Evolutionary conservation across 164 flowering plant genomes (phyloP).

Genomic region (Saururus chinensis): DNA sequence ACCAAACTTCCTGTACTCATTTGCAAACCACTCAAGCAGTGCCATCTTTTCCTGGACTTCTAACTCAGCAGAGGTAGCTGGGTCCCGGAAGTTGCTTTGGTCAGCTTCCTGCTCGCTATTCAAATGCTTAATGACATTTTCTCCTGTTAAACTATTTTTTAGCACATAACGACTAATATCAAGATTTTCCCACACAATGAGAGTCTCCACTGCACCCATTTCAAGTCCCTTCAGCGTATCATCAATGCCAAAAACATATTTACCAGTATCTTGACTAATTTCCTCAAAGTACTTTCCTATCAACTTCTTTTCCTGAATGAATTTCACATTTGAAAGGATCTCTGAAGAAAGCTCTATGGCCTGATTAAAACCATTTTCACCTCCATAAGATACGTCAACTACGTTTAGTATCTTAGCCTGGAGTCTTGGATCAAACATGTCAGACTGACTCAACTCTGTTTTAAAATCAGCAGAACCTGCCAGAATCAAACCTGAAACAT

Average conservation of each 20-base stretch:
- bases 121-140: constrained; percentile 4
- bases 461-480: constrained; percentile 10
- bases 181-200: constrained; percentile 7
- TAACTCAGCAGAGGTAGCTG: neutral
- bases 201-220: constrained; percentile 8
- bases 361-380: constrained; percentile 8
- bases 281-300: constrained; percentile 7
- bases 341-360: constrained; percentile 6
- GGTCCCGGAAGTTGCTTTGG: constrained; percentile 7
- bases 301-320: constrained; percentile 6
- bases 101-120: constrained; percentile 6
- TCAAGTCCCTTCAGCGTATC: constrained; percentile 5
- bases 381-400: constrained; percentile 8
- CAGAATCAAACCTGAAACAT: constrained; percentile 3
- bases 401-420: constrained; percentile 8
- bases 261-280: constrained; percentile 7
- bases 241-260: constrained; percentile 7
- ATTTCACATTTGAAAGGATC: constrained; percentile 6
- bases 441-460: constrained; percentile 7
- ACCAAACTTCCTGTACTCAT: constrained; percentile 3
- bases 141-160: constrained; percentile 1
- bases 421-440: constrained; percentile 8
- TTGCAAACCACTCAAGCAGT: constrained; percentile 7
- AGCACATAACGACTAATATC: constrained; percentile 2
- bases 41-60: constrained; percentile 7